Base-by-base conservation (phyloP, 495 filamentous ascomycete genomes). In the Echria macrotheca region DNA sequence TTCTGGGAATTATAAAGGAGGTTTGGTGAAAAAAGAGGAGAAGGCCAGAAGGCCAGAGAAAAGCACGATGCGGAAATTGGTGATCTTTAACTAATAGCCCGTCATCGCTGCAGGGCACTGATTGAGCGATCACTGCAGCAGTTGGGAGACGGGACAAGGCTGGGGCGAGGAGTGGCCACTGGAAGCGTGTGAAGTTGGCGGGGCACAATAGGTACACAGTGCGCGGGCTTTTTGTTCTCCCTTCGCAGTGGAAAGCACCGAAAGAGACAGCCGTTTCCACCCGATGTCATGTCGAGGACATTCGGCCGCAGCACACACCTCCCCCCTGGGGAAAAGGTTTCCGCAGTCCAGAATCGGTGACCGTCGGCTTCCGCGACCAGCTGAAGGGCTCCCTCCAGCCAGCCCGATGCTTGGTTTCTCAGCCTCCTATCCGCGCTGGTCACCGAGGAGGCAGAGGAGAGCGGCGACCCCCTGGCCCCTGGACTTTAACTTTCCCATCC, bases 31-130 rank as follows among this genome's bases (percentile, higher is more conserved):
- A n/a, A 25, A 42, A 37, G 31, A 11, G 10, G 6, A 41, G 22
- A 43, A 28, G 32, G 21, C 19, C 10, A 17, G 21, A 49, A 28
- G 23, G 14, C 33, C 33, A 24, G 18, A 12, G 21, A 45, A 39
- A 22, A 38, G 21, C 38, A 35, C 38, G 15, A 33, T 22, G 24
- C 41, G 53, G 29, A 45, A 49, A 46, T 24, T 61, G 51, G 53
- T 44, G 50, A 53, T 61, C 53, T 59, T 64, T 51, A 52, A 56
- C 40, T 46, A 42, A 52, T 52, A 31, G 22, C 36, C 29, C 50
- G 47, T 54, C 60, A 56, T 54, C n/a, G 19, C 29, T 47, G 33
- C 49, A 50, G 49, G 28, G 33, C 43, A 22, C 28, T 11, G 11
- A 19, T 12, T 33, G 22, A 39, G 25, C 10, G 32, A 37, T 47